Conservation (phyloP, 805 yeast genomes). For the Monosporozyma aerobia region DNA sequence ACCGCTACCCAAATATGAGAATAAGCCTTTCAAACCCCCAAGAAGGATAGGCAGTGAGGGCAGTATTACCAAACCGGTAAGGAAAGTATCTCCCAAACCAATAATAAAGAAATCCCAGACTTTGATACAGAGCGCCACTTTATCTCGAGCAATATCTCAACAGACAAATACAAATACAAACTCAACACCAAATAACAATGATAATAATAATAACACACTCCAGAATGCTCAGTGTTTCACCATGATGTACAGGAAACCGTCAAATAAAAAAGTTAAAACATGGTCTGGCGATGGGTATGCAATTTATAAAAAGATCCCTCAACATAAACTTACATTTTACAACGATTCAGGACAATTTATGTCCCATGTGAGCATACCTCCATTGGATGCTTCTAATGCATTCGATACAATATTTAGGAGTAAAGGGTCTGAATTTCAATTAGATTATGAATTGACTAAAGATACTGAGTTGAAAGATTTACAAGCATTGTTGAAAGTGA, state of each 20-base stretch:
- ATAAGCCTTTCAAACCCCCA: conserved; percentile 49
- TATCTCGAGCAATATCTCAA: background rate
- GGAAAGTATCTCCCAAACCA: background rate
- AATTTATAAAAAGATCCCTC: conserved; percentile 20
- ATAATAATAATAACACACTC: background rate
- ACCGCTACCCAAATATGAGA: conserved; percentile 25
- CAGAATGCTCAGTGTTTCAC: conserved; percentile 12
- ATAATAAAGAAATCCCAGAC: background rate
- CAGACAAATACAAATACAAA: background rate
- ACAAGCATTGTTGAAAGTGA: background rate
- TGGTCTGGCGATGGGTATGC: conserved; percentile 92
- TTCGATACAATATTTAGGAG: conserved; percentile 38
- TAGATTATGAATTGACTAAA: conserved; percentile 39
- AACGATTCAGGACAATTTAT: conserved; percentile 22
- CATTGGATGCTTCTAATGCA: conserved; percentile 14
- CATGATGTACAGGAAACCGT: conserved; percentile 61
- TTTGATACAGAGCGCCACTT: background rate
- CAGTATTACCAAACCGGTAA: background rate
- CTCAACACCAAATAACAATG: background rate
- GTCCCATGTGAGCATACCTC: conserved; percentile 18
- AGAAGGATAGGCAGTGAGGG: conserved; percentile 3
- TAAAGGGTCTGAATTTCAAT: conserved; percentile 55
- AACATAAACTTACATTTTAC: conserved; percentile 19
- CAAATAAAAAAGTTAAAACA: conserved; percentile 72
- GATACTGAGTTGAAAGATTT: conserved; percentile 10